These are phyloP conservation scores for Vitis hybrid DNA, from an alignment of 177 flowering plant genomes.

Conservation along the genomic window DNA sequence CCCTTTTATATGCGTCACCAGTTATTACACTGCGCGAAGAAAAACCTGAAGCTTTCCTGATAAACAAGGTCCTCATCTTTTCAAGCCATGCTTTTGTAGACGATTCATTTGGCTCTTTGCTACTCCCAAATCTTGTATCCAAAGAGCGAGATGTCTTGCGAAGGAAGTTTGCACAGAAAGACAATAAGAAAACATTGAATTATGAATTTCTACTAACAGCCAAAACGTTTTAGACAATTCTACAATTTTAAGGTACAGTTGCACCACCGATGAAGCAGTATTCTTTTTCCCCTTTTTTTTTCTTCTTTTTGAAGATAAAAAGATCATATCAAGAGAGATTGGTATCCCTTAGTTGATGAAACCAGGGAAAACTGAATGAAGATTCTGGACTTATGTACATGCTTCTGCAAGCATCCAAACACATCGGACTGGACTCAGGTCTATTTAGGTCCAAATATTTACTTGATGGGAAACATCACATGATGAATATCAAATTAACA, in stretches of 20 bases:
- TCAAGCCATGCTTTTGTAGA: constrained; percentile 90
- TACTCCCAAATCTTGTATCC: constrained; percentile 44
- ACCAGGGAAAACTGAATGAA: neutral
- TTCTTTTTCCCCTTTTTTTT: neutral
- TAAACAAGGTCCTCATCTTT: constrained; percentile 84
- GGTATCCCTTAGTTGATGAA: neutral
- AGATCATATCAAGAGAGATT: neutral
- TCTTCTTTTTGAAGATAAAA: neutral
- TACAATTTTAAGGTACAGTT: neutral
- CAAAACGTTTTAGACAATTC: neutral
- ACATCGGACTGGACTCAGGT: neutral
- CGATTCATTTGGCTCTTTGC: constrained; percentile 41
- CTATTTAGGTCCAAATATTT: neutral
- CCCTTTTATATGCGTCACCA: constrained; percentile 76
- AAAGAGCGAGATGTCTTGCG: constrained; percentile 54
- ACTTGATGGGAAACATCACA: neutral
- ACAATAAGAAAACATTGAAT: neutral
- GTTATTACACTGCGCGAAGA: constrained; percentile 94
- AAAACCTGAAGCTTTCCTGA: constrained; percentile 87
- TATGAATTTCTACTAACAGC: neutral
- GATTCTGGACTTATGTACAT: no score
- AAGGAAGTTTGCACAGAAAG: neutral
- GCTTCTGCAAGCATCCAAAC: no score
- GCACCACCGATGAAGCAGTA: neutral
- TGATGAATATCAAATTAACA: no score